These are phyloP conservation scores for Pseudodiploospora longispora DNA, from an alignment of 2,329 filamentous ascomycete genomes.

Conservation along the genomic window DNA sequence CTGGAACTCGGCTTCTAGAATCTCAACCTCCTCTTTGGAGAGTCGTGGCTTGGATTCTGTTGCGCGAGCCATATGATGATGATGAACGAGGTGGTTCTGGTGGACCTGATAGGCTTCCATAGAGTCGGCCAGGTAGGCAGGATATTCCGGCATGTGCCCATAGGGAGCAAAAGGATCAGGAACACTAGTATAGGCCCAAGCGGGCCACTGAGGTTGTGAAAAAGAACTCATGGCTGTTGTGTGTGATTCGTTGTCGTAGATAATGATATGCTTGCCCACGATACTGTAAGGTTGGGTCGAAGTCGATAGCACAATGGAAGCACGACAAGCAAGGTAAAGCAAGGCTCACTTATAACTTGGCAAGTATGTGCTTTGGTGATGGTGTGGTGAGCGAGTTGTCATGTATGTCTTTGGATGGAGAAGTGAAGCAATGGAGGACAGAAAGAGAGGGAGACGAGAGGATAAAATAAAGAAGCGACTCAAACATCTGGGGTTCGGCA, in stretches of 20 bases:
- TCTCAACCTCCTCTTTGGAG: conserved; percentile 51
- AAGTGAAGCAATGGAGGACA: conserved; percentile 6
- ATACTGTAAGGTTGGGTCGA: too few relatives aligned
- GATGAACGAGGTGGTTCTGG: conserved; percentile 28
- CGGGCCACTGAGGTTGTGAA: conserved; percentile 26
- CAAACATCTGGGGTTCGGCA: conserved; percentile 7
- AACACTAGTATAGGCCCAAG: conserved; percentile 25
- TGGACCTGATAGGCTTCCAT: conserved; percentile 30
- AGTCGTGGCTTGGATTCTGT: conserved; percentile 45
- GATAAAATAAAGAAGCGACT: conserved; percentile 9
- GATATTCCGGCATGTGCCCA: conserved; percentile 24
- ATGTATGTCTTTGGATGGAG: conserved; percentile 1
- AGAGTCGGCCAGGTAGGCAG: conserved; percentile 29
- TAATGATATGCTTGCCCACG: too few relatives aligned
- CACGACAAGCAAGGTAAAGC: not conserved
- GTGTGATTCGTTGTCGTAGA: conserved; percentile 15
- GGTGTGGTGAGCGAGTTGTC: too few relatives aligned
- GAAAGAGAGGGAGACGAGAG: conserved; percentile 7
- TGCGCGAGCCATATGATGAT: conserved; percentile 31
- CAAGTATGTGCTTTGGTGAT: not conserved
- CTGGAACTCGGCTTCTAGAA: conserved; percentile 53
- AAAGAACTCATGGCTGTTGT: conserved; percentile 24
- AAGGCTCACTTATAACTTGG: conserved; percentile 3
- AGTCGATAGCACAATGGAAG: too few relatives aligned
- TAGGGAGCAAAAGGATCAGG: conserved; percentile 23